phyloP scores from a whole-genome alignment of 306 rosid species.

The Spatholobus suberectus region DNA sequence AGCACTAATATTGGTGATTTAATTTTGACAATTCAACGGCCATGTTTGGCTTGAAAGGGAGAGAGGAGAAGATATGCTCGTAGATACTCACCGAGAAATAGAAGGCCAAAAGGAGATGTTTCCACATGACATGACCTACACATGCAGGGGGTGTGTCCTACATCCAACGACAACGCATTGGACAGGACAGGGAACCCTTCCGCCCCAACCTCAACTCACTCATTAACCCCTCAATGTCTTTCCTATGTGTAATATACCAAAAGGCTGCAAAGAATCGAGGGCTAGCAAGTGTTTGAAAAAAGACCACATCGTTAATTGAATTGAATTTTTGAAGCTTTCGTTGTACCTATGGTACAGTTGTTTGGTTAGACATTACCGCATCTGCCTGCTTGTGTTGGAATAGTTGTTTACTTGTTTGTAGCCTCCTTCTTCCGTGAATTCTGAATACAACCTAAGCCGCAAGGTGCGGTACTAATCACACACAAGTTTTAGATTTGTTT shows the following conservation, averaged over 20 bases:
- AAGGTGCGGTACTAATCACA: background rate
- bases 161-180: background rate
- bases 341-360: constrained; percentile 19
- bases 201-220: background rate
- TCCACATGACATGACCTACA: constrained; percentile 26
- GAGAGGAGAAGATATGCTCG: background rate
- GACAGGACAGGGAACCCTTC: constrained; percentile 2
- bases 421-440: background rate
- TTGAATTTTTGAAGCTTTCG: constrained; percentile 4
- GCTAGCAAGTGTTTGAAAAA: background rate
- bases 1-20: constrained; percentile 16
- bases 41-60: constrained; percentile 39
- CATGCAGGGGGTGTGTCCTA: constrained; percentile 13
- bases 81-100: constrained; percentile 4
- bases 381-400: constrained; percentile 5
- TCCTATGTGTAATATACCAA: background rate
- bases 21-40: constrained; percentile 43
- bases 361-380: constrained; percentile 16
- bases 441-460: background rate
- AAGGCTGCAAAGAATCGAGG: constrained; percentile 15
- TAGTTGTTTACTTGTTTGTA: background rate
- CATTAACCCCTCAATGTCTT: background rate
- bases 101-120: background rate
- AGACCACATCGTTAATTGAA: background rate
- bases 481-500: background rate